Percentiles rank a stretch among this genome's conserved stretches.
phyloP scores from a whole-genome alignment of 306 rosid species.

The Citrullus amarus region DNA sequence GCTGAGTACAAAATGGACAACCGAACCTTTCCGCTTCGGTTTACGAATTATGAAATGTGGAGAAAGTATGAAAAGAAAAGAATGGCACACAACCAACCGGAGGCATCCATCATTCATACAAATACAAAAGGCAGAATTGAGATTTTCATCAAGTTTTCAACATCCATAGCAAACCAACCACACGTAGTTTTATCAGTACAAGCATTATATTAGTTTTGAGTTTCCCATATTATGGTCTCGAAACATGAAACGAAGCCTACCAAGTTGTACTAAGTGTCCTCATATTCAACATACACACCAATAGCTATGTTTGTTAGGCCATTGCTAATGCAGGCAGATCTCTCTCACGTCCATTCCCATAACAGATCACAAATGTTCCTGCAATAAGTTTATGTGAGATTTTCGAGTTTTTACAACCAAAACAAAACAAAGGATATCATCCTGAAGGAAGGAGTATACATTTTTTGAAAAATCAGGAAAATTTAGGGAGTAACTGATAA shows the following conservation, averaged over 20 bases:
- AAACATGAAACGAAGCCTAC: conserved; percentile 4
- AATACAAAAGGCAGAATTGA: not conserved
- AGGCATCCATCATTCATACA: not conserved
- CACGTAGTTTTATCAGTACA: not conserved
- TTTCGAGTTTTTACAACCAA: not conserved
- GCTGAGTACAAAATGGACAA: not conserved
- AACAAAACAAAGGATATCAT: not conserved
- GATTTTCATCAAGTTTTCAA: conserved; percentile 1
- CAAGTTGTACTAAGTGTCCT: not conserved
- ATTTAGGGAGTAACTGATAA: not conserved
- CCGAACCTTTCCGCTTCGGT: not conserved
- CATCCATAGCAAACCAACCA: conserved; percentile 2
- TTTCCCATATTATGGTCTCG: conserved; percentile 3
- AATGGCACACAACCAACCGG: not conserved
- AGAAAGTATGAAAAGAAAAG: not conserved
- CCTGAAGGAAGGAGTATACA: not conserved
- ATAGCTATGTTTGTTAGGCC: conserved; percentile 5
- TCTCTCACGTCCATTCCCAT: conserved; percentile 10
- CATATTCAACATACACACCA: conserved; percentile 4
- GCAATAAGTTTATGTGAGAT: not conserved
- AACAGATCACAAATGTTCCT: conserved; percentile 9
- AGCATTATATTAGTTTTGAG: conserved; percentile 10
- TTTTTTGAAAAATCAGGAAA: not conserved
- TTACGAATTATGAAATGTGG: not conserved
- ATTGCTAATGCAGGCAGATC: conserved; percentile 7